Base-by-base conservation (phyloP, 352 stramenopile species). In the Globisporangium mamillatum region DNA sequence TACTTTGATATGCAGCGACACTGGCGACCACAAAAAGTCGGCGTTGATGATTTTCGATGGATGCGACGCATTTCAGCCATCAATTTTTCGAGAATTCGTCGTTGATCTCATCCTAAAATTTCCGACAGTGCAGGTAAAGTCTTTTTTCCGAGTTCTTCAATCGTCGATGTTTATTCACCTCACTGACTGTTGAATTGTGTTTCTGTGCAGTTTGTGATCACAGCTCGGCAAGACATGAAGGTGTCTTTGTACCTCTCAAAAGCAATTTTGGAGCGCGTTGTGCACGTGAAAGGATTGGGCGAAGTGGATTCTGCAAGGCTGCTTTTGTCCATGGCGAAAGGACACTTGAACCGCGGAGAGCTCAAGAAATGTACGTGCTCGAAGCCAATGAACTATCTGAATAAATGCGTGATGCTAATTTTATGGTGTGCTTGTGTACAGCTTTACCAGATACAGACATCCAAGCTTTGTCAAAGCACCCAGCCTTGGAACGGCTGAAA, bases 1-100 rank as follows among this genome's bases (percentile, higher is more conserved):
- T 7, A 46, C 20, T 61, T 9, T 27, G 18, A 27, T 22, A 38
- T 36, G 48, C 44, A 16, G 22, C 75, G 55, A 50, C 68, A 16
- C 44, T 53, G 54, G 56, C 59, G 57, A 52, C 9, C 66, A 74
- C 18, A 70, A 74, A 25, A 67, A 64, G 12, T 69, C 69, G 9
- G 61, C 73, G n/a, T 59, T 91, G 29, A 32, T 91, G 14, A 64
- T 90, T 53, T 67, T 93, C 20, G 84, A 93, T 50, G 82, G 77
- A n/a, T 93, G 84, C 36, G 84, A 93, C 56, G 58, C 75, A 1
- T 65, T 90, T 2, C 60, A 75, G 14, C 58, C 71, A 46, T 70
- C 63, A 24, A 41, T 75, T 64, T 72, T 91, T 24, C 74, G 77
- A 20, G 62, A 88, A 48, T 89, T 74, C 53, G 67, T 89, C 29